These are phyloP conservation scores for Aspergillus nomiae DNA, from an alignment of 2,329 filamentous ascomycete species.

Conservation along the genomic window DNA sequence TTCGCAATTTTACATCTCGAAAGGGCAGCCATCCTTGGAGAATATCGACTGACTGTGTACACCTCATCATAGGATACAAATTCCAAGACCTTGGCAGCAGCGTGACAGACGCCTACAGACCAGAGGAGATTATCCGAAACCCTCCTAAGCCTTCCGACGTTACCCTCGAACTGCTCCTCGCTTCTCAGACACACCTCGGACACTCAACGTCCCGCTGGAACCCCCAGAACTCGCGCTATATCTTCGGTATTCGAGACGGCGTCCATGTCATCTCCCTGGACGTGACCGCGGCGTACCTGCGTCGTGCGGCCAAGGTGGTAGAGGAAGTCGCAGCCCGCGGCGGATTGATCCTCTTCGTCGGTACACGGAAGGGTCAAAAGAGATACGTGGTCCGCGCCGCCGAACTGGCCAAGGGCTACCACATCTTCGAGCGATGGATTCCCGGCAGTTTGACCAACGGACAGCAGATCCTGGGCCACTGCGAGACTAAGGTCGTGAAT, in stretches of 20 bases:
- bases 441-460: slow-evolving; percentile 91
- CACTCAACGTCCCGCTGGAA: slow-evolving; percentile 93
- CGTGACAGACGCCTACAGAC: slow-evolving; percentile 31
- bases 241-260: slow-evolving; percentile 83
- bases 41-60: slow-evolving; percentile 1
- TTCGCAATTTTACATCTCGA: background rate
- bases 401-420: slow-evolving; percentile 74
- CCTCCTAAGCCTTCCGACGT: slow-evolving; percentile 79
- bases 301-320: slow-evolving; percentile 90
- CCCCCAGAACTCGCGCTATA: slow-evolving; percentile 89
- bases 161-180: slow-evolving; percentile 86
- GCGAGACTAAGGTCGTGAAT: slow-evolving; percentile 74
- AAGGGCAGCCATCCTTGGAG: no score
- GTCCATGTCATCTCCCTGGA: slow-evolving; percentile 95
- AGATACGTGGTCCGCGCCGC: slow-evolving; percentile 80
- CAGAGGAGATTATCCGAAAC: slow-evolving; percentile 55
- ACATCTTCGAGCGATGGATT: slow-evolving; percentile 91
- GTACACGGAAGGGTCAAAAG: slow-evolving; percentile 80
- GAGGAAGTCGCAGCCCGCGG: slow-evolving; percentile 80
- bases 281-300: slow-evolving; percentile 80
- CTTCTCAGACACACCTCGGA: slow-evolving; percentile 83
- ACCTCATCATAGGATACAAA: slow-evolving; percentile 26
- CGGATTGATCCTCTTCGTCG: slow-evolving; percentile 87
- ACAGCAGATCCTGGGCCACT: slow-evolving; percentile 77
- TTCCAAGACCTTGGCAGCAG: slow-evolving; percentile 37